These are phyloP conservation scores for Calonectria pauciramosa DNA, from an alignment of 2,329 filamentous ascomycete genomes.

Conservation along the genomic window DNA sequence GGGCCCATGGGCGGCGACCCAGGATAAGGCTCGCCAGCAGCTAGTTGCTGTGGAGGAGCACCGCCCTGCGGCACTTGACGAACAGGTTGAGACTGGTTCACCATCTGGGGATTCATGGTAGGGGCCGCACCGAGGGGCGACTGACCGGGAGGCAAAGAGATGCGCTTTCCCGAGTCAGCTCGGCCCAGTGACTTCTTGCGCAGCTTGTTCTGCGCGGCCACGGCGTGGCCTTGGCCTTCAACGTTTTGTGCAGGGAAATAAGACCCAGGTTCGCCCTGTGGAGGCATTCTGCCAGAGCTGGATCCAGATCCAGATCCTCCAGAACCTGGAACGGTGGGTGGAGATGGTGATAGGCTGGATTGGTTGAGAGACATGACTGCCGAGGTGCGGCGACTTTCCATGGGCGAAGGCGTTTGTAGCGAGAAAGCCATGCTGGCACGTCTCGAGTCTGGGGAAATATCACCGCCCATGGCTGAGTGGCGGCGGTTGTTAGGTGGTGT, in stretches of 20 bases:
- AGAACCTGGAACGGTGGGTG: neutral
- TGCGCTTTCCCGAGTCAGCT: conserved; percentile 37
- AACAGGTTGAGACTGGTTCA: conserved; percentile 29
- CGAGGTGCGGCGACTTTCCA: conserved; percentile 43
- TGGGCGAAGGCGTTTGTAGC: conserved; percentile 47
- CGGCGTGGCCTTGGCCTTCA: conserved; percentile 38
- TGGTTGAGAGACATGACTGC: conserved; percentile 35
- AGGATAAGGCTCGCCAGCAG: neutral
- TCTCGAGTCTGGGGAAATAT: conserved; percentile 46
- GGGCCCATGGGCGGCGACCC: conserved; percentile 17
- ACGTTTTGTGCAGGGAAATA: conserved; percentile 37
- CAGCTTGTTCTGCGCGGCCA: conserved; percentile 39
- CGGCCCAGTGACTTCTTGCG: conserved; percentile 41
- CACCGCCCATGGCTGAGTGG: conserved; percentile 44
- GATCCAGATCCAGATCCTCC: conserved; percentile 2
- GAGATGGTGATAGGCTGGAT: conserved; percentile 26
- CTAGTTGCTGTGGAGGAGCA: conserved; percentile 3
- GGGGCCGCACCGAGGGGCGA: conserved; percentile 26
- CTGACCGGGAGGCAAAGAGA: conserved; percentile 37
- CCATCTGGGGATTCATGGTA: conserved; percentile 1
- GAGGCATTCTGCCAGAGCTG: conserved; percentile 35
- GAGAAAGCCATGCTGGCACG: conserved; percentile 44
- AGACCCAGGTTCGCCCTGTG: conserved; percentile 34
- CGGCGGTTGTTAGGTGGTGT: conserved; percentile 33
- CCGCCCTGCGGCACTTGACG: conserved; percentile 32